Evolutionary conservation across 75 land plant genomes (phyloP), one percentile per base, ranked within the genome.

Genomic region (Pinus taeda): DNA sequence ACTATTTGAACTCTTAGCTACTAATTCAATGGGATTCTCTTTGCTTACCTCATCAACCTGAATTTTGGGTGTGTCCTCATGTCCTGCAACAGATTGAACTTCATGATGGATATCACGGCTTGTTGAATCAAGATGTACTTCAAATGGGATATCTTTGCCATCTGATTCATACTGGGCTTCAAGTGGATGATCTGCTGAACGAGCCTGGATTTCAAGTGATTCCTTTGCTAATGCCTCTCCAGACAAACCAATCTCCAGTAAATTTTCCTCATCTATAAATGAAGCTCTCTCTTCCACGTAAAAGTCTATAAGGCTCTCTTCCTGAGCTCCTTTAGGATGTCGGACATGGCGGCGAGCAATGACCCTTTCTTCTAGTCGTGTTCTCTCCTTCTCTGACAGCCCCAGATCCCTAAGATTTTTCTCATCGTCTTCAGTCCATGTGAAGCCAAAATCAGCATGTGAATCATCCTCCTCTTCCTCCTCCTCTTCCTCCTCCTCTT

Each of bases 381-480:
- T 86, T 80, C 90, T 91, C 75, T 91, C 93, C 26, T 81, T 67
- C 65, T 88, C 90, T 61, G 86, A 91, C n/a, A 69, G 77, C 42
- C 90, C 88, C 64, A 91, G 79, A 81, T 91, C 88, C 82, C 84
- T 88, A 37, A 91, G 81, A 74, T 88, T 91, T 84, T 86, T 91
- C 79, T 82, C 79, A 76, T 91, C 93, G 74, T 84, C 90, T 71
- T 79, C 93, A 12, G 90, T 91, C 93, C 93, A 91, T 57, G 79
- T 86, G 14, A 91, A 76, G 5, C 85, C 36, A 78, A 86, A 75
- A 73, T 83, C 82, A 71, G 85, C 82, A 62, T 42, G 69, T 30
- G 26, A 74, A 36, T 81, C 88, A 12, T 75, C 87, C 60, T 78
- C 74, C 21, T 83, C 79, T 62, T 67, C 83, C 58, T 86, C 73